Conservation (phyloP, 2,329 filamentous ascomycete genomes). For the Zymoseptoria pseudotritici region DNA sequence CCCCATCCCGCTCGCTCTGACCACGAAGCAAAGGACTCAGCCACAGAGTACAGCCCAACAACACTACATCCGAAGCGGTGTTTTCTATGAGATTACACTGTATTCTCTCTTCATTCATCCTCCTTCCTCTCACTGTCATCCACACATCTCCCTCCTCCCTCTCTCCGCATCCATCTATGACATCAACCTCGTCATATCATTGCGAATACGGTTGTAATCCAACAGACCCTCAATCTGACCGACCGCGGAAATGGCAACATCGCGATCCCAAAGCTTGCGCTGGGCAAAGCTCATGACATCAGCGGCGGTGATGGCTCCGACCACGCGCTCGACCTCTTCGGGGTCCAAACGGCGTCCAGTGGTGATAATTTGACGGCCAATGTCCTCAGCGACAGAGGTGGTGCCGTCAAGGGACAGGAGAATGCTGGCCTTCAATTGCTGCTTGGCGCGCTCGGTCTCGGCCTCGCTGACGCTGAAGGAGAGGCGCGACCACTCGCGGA, state of each 20-base stretch:
- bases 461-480: slow-evolving; percentile 79
- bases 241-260: slow-evolving; percentile 87
- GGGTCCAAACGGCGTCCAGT: slow-evolving; percentile 87
- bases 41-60: not conserved
- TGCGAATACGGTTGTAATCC: slow-evolving; percentile 70
- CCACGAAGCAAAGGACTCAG: not conserved
- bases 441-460: slow-evolving; percentile 97
- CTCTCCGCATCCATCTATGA: slow-evolving; percentile 26
- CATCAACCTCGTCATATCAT: slow-evolving; percentile 77
- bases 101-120: slow-evolving; percentile 8
- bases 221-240: slow-evolving; percentile 80
- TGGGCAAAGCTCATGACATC: slow-evolving; percentile 95
- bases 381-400: slow-evolving; percentile 94
- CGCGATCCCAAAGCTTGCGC: slow-evolving; percentile 94
- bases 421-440: slow-evolving; percentile 96
- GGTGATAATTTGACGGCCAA: slow-evolving; percentile 96
- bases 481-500: slow-evolving; percentile 95
- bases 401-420: slow-evolving; percentile 96
- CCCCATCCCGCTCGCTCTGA: not conserved
- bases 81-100: slow-evolving; percentile 20
- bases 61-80: not conserved
- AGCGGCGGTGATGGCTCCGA: slow-evolving; percentile 85
- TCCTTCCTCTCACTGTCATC: not conserved
- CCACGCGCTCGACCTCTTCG: slow-evolving; percentile 87
- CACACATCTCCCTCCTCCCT: not conserved